Conservation (phyloP, 140 eudicot species). For the Anethum foeniculum region DNA sequence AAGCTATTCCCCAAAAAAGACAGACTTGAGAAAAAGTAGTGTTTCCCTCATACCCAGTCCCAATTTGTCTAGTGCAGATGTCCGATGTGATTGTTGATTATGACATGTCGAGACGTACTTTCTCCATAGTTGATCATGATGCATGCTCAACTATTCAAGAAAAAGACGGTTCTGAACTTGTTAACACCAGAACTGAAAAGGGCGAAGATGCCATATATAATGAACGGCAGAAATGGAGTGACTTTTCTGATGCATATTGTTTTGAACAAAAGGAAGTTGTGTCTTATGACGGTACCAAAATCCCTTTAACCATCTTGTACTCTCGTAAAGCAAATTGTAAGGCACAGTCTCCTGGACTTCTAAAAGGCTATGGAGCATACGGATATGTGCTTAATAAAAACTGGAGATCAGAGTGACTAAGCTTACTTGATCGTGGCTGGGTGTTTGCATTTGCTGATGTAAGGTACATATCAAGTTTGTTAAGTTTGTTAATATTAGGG, state of each 20-base stretch:
- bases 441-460: conserved; percentile 93
- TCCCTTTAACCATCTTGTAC: conserved; percentile 76
- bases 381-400: conserved; percentile 72
- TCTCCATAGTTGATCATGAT: conserved; percentile 60
- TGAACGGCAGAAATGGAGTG: conserved; percentile 34
- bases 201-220: conserved; percentile 8
- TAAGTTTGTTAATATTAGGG: not conserved
- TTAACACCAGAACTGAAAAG: conserved; percentile 7
- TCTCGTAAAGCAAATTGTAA: conserved; percentile 42
- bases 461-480: conserved; percentile 59
- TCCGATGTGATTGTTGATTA: conserved; percentile 81
- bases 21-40: not conserved
- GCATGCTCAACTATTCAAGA: conserved; percentile 19
- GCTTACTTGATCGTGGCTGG: conserved; percentile 97
- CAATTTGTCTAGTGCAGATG: conserved; percentile 37
- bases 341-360: conserved; percentile 68
- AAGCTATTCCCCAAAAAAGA: not conserved
- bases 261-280: conserved; percentile 62
- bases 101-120: conserved; percentile 48
- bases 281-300: conserved; percentile 54
- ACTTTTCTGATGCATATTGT: conserved; percentile 39
- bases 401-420: conserved; percentile 74
- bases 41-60: not conserved
- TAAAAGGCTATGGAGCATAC: conserved; percentile 86
- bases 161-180: conserved; percentile 1